Evolutionary conservation across 1,284 basidiomycete genomes (phyloP), one percentile per base, ranked within the genome.

Genomic region (Flammula alnicola): DNA sequence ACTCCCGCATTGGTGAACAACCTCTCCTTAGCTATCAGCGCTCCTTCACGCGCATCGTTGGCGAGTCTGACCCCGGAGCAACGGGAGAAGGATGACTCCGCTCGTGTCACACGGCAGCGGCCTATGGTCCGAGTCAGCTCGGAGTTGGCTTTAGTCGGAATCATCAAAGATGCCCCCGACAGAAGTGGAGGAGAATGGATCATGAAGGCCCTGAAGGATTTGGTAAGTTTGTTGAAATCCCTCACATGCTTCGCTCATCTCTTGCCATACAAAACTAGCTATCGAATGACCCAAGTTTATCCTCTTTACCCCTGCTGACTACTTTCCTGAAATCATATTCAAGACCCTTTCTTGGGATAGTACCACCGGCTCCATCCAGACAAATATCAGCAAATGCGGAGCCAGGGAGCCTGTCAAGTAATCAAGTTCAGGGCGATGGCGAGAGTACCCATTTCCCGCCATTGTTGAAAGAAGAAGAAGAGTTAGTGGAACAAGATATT

Each of bases 1-100:
- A 88, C 93, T 1, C 84, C 86, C 1, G 78, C 80, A 0, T 72
- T 98, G 19, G 71, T 92, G 1, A 70, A 81, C 6, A 73, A 80
- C 10, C 75, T 99, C 2, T 69, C 85, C 14, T 65, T 79, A 2
- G 80, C 88, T 6, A 79, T 99, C 19, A 77, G 81, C 5, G 75
- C 88, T 4, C 82, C 90, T 0, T 73, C 81, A 25, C 78, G 82
- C 35, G 68, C 81, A 14, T 68, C 83, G 6, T 67, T 92, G 44
- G 72, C 82, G n/a, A 74, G 78, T 11, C 65, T 90, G 29, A 71
- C 83, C 11, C 70, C 77, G 1, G 94, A 97, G 58, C 92, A 98
- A 63, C 84, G 87, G 45, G 97, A 99, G 66, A 96, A 94, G 69
- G 97, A 99, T 53, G 96, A 99, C 57, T 77, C 82, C 44, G 74